Conservation (phyloP, 2,329 filamentous ascomycete species). For the Ascochyta viciae-villosae region DNA sequence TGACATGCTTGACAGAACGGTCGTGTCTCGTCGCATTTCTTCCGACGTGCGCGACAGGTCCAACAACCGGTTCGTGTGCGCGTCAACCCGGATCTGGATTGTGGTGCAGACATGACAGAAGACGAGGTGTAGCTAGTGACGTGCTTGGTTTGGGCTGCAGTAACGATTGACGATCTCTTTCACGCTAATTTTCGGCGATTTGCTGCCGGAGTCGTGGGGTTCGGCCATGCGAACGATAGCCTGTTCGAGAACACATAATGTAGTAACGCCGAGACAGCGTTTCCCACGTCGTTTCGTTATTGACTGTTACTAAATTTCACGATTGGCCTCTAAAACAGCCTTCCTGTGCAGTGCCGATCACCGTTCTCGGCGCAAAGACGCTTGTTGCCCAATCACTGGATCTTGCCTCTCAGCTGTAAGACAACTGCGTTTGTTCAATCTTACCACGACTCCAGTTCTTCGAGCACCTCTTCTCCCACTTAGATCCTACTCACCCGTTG, state of each 20-base stretch:
- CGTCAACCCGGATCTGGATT: conserved; percentile 2
- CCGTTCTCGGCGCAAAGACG: too few relatives aligned
- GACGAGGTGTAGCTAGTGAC: conserved; percentile 13
- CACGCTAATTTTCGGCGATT: conserved; percentile 5
- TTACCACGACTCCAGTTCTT: background rate
- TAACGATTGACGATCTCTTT: conserved; percentile 8
- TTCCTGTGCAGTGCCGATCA: too few relatives aligned
- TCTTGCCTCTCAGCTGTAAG: too few relatives aligned
- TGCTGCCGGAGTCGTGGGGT: background rate
- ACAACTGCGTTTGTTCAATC: too few relatives aligned
- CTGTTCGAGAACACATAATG: too few relatives aligned
- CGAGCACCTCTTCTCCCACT: background rate
- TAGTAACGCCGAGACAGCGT: too few relatives aligned
- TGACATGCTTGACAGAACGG: conserved; percentile 7
- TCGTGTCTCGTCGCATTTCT: conserved; percentile 15
- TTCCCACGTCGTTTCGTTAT: too few relatives aligned
- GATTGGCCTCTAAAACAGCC: too few relatives aligned
- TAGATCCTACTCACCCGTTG: background rate
- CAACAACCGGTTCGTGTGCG: conserved; percentile 12
- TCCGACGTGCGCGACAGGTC: conserved; percentile 14
- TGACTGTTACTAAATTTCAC: too few relatives aligned
- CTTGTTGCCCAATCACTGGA: too few relatives aligned
- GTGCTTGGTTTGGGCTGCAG: background rate
- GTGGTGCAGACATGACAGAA: conserved; percentile 7
- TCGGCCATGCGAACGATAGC: background rate